These are phyloP conservation scores for Exophiala calicioides DNA, from an alignment of 2,329 filamentous ascomycete species.

Conservation along the genomic window DNA sequence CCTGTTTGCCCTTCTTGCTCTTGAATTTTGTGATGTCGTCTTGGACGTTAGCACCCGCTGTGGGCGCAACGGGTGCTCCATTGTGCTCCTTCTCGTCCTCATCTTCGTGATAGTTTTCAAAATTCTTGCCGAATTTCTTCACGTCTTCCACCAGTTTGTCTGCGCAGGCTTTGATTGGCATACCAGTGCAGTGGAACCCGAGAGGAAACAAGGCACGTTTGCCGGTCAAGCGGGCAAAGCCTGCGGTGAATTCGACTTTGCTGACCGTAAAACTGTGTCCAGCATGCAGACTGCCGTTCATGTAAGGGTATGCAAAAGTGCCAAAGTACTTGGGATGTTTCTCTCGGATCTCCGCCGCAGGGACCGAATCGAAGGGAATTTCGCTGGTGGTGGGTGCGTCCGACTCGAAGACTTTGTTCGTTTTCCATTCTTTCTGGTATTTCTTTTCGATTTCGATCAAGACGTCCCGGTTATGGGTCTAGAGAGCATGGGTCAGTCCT, in stretches of 20 bases:
- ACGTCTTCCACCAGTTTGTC: constrained; percentile 93
- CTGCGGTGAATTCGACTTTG: constrained; percentile 90
- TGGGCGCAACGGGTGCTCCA: constrained; percentile 59
- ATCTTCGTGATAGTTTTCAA: constrained; percentile 72
- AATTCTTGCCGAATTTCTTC: constrained; percentile 81
- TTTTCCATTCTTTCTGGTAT: constrained; percentile 83
- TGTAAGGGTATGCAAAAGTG: constrained; percentile 74
- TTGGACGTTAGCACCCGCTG: constrained; percentile 61
- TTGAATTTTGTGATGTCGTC: constrained; percentile 89
- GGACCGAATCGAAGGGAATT: constrained; percentile 72
- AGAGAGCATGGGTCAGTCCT: constrained; percentile 14
- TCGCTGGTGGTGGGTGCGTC: constrained; percentile 80
- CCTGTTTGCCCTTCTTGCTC: constrained; percentile 89
- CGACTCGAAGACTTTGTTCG: constrained; percentile 76
- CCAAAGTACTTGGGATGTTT: constrained; percentile 91
- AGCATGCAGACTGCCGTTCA: constrained; percentile 86
- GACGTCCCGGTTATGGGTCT: constrained; percentile 85
- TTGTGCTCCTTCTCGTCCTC: constrained; percentile 52
- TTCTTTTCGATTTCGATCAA: constrained; percentile 84
- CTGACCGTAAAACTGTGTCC: constrained; percentile 89
- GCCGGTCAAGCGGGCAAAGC: constrained; percentile 87
- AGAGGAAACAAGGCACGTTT: constrained; percentile 85
- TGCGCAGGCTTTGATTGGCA: constrained; percentile 96
- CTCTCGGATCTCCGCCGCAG: constrained; percentile 72
- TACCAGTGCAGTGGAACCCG: constrained; percentile 94